phyloP scores from a whole-genome alignment of 169 alveolate genomes.

The Eimeria tenella region DNA sequence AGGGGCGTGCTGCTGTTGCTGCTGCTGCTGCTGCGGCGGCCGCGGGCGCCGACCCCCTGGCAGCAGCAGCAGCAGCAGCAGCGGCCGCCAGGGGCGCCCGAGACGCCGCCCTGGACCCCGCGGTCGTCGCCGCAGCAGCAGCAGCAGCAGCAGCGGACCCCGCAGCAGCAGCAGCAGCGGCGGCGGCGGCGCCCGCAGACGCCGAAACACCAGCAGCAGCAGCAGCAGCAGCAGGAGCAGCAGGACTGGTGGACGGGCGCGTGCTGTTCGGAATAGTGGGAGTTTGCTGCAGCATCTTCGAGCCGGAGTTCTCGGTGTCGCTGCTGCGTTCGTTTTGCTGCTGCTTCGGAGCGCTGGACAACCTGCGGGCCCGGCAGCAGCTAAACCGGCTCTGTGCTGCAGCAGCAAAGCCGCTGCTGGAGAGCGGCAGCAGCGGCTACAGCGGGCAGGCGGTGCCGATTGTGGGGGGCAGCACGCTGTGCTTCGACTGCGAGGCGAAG shows the following conservation, averaged over 20 bases:
- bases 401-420: conserved; percentile 84
- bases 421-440: conserved; percentile 95
- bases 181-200: background rate
- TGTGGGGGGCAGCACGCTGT: conserved; percentile 87
- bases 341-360: conserved; percentile 95
- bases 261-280: conserved; percentile 41
- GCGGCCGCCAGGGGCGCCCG: too few species aligned
- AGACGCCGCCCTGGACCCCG: too few species aligned
- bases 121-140: background rate
- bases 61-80: too few species aligned
- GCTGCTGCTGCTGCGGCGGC: too few species aligned
- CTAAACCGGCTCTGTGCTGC: conserved; percentile 92
- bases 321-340: conserved; percentile 85
- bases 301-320: background rate
- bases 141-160: background rate
- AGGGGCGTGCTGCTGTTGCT: too few species aligned
- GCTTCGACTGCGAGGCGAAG: conserved; percentile 92
- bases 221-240: background rate
- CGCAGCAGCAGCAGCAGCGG: background rate
- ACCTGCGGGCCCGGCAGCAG: conserved; percentile 93
- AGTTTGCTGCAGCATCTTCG: background rate
- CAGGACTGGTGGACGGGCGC: background rate
- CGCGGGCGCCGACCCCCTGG: too few species aligned
- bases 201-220: conserved; percentile 15
- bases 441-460: conserved; percentile 89